Base-by-base conservation (phyloP, 352 stramenopile genomes). In the Thalassiosira sp. region DNA sequence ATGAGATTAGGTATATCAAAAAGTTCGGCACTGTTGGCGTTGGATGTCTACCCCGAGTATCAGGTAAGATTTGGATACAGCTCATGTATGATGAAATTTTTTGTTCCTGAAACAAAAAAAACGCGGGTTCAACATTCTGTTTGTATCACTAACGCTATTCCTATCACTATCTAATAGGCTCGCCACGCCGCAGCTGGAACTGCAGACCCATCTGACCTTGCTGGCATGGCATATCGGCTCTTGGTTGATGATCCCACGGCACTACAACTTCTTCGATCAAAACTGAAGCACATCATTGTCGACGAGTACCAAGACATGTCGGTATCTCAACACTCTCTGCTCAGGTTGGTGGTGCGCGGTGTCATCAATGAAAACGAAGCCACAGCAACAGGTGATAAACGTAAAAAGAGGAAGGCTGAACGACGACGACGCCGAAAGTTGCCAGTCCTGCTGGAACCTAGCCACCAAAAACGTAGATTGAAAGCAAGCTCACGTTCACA, bases 291-390 rank as follows among this genome's bases (percentile, higher is more conserved):
- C 20, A 69, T 83, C 15, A 84, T 86, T 65, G 42, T 86, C 2
- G 79, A 86, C 45, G 79, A 86, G 60, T 86, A 86, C 59, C 79
- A 86, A 69, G 79, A 86, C 73, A 66, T 86, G 31, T 81, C 68
- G n/a, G 79, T 86, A 8, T 73, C 73, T 33, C 79, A 86, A 42
- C 79, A 81, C 33, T 52, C 70, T 28, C 59, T 86, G 18, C 63
- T 86, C 8, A 33, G 79, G 22, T 48, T 86, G n/a, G 27, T 86
- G 20, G 52, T 84, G 0, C 40, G 68, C 31, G 79, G 79, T 18
- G 35, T 66, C 31, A 64, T 65, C 24, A 61, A 74, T 42, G 64
- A 77, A 25, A 64, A 81, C 7, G 63, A 72, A 40, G 2, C 27
- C n/a, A 20, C 31, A 49, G 28, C 13, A 0, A 59, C 46, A 33